phyloP scores from a whole-genome alignment of 2,329 filamentous ascomycete species.

The Microdochium trichocladiopsis region DNA sequence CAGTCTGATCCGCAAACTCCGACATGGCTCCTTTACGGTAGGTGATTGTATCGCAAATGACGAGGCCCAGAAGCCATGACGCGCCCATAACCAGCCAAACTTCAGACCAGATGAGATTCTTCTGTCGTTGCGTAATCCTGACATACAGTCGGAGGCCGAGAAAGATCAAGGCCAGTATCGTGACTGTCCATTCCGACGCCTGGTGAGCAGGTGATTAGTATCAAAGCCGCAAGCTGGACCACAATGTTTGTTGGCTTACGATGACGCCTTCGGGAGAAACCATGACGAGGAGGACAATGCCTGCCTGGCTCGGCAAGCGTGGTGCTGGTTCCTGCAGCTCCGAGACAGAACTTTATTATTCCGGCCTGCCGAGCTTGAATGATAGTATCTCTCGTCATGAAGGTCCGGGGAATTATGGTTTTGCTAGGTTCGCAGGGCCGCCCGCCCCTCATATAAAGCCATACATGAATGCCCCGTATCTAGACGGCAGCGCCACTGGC shows the following conservation, averaged over 20 bases:
- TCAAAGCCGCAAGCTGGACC: background rate
- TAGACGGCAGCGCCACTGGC: too few species aligned
- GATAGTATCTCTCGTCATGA: too few species aligned
- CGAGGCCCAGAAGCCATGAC: constrained; percentile 3
- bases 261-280: background rate
- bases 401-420: too few species aligned
- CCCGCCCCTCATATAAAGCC: too few species aligned
- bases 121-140: constrained; percentile 2
- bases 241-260: background rate
- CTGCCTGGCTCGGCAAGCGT: too few species aligned
- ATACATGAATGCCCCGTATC: too few species aligned
- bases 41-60: constrained; percentile 6
- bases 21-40: constrained; percentile 1
- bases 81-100: constrained; percentile 3
- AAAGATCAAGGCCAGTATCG: constrained; percentile 3
- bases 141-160: constrained; percentile 4
- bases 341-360: too few species aligned
- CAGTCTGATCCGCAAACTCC: background rate
- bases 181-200: constrained; percentile 5
- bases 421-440: too few species aligned
- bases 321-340: too few species aligned
- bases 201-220: background rate
- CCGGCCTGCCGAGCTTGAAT: too few species aligned
- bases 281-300: background rate
- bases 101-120: constrained; percentile 5